Evolutionary conservation across 2,329 filamentous ascomycete genomes (phyloP), one percentile per base, ranked within the genome.

Genomic region (Aureobasidium vineae): DNA sequence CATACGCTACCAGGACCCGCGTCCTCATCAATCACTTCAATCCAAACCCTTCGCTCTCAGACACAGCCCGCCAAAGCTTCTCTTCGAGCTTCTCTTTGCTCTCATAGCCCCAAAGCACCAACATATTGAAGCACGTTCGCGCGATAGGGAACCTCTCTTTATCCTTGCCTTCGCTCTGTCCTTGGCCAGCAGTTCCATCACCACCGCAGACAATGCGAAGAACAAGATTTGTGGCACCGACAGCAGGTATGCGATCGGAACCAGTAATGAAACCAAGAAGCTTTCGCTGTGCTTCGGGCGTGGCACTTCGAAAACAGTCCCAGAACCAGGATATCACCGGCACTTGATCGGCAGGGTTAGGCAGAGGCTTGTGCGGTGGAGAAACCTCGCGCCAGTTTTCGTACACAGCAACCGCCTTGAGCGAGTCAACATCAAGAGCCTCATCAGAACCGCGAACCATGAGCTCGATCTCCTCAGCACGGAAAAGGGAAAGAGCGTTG

Each of bases 41-140:
- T 38, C 92, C 92, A 83, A 97, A 97, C 2, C 93, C 93, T 76
- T 96, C 92, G 73, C 92, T 96, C 77, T 93, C 92, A 70, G 86
- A 82, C n/a, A 97, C 92, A 4, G 93, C 93, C 69, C 86, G 85
- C 92, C 92, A 96, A 38, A 97, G 79, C 80, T 88, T 87, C 61
- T 77, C 79, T 75, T 91, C 89, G 67, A 97, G 76, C 70, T 85
- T 88, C 73, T 87, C 83, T 71, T 83, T 86, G 3, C 85, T 86
- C 41, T 77, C 75, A 77, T 94, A 97, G 53, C 86, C 84, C 79
- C 89, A 94, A 66, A 97, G 79, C 5, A 89, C 88, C 69, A 97
- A 74, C 76, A 88, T 86, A 75, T 97, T 97, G 79, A 97, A 97
- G 76, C 93, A 97, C 8, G 93, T 97, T 73, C 92, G 85, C 21